phyloP scores from a whole-genome alignment of 176 grass and related monocot species.

The Eleusine indica region DNA sequence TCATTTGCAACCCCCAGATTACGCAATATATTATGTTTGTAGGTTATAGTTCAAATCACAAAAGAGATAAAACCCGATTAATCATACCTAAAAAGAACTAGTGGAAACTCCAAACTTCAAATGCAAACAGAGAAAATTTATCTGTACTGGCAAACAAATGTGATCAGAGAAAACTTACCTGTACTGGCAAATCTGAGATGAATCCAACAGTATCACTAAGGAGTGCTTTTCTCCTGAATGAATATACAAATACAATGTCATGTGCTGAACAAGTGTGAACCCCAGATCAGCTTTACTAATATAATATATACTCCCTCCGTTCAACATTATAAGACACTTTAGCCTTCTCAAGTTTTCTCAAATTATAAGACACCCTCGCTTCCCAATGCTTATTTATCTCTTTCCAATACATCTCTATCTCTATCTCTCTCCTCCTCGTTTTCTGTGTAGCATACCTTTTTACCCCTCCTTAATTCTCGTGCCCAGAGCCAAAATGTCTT shows the following conservation, averaged over 20 bases:
- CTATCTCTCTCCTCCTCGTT: too few species aligned
- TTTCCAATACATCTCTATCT: too few species aligned
- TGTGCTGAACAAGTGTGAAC: constrained; percentile 12
- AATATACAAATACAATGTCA: constrained; percentile 39
- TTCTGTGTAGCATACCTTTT: too few species aligned
- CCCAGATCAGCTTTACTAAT: constrained; percentile 19
- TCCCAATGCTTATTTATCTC: too few species aligned
- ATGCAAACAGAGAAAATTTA: constrained; percentile 39
- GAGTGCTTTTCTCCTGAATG: constrained; percentile 77
- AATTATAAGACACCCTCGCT: too few species aligned
- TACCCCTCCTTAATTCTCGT: too few species aligned
- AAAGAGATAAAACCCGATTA: neutral
- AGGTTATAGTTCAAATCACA: neutral
- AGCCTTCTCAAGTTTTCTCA: too few species aligned
- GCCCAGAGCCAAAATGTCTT: too few species aligned
- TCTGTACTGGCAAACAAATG: constrained; percentile 77
- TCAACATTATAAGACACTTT: too few species aligned
- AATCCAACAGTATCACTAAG: constrained; percentile 97
- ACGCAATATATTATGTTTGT: neutral
- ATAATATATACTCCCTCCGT: neutral
- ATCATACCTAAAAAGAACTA: neutral
- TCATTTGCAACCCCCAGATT: constrained; percentile 20
- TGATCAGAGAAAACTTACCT: constrained; percentile 57
- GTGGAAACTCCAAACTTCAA: constrained; percentile 17
- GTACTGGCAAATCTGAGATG: constrained; percentile 94